These are phyloP conservation scores for Priceomyces carsonii DNA, from an alignment of 805 yeast genomes.

Conservation along the genomic window DNA sequence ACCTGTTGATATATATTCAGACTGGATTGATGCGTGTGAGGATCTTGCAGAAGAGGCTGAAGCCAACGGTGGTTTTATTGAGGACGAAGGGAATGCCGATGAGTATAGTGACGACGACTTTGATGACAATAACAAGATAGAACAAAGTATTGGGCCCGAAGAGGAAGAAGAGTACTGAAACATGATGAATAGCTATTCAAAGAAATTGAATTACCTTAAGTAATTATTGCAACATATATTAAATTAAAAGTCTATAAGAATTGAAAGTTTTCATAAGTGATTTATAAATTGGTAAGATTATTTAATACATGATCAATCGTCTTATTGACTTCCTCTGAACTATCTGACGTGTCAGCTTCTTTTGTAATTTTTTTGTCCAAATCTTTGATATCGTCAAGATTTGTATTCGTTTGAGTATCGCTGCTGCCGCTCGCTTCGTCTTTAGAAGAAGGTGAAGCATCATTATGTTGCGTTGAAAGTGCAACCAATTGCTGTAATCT, in stretches of 20 bases:
- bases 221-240: too few relatives aligned
- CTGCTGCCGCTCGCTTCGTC: background rate
- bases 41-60: conserved; percentile 73
- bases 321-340: conserved; percentile 4
- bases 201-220: too few relatives aligned
- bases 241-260: too few relatives aligned
- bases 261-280: background rate
- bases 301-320: conserved; percentile 23
- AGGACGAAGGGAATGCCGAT: conserved; percentile 24
- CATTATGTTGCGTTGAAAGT: background rate
- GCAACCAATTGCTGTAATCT: conserved; percentile 13
- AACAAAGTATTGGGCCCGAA: conserved; percentile 25
- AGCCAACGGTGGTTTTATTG: conserved; percentile 18
- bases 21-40: conserved; percentile 97
- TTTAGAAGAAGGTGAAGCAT: too few relatives aligned
- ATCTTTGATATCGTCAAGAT: background rate
- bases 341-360: conserved; percentile 1
- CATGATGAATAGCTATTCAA: too few relatives aligned
- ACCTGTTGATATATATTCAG: conserved; percentile 93
- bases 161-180: conserved; percentile 24
- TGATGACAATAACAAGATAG: conserved; percentile 18
- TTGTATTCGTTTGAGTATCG: background rate
- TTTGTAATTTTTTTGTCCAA: background rate
- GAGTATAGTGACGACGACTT: conserved; percentile 39
- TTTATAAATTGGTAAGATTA: conserved; percentile 10